These are phyloP conservation scores for Wolfiporia cocos DNA, from an alignment of 1,284 basidiomycete species.

Conservation along the genomic window DNA sequence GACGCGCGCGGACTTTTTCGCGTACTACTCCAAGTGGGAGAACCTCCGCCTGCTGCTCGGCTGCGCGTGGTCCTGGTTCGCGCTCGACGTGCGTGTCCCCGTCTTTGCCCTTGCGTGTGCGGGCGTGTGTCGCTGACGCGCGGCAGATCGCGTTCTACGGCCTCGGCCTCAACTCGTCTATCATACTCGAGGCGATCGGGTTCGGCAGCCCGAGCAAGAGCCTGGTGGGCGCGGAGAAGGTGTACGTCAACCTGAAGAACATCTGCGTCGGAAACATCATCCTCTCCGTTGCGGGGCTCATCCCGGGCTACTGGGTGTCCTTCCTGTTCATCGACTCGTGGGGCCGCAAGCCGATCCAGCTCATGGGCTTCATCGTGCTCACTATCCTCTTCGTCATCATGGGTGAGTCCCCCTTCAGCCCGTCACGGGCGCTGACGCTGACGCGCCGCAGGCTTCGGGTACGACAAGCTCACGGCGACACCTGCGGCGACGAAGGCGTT, in stretches of 20 bases:
- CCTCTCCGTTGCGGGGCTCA: conserved; percentile 21
- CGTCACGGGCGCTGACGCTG: no score
- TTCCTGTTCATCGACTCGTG: conserved; percentile 23
- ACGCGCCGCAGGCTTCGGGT: conserved; percentile 45
- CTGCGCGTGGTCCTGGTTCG: conserved; percentile 54
- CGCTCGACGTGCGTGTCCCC: conserved; percentile 40
- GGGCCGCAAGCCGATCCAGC: conserved; percentile 24
- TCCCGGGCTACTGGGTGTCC: conserved; percentile 24
- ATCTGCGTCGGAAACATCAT: conserved; percentile 23
- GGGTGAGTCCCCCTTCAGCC: no score
- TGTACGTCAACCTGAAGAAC: conserved; percentile 23
- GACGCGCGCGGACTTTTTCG: conserved; percentile 52
- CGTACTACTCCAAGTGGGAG: conserved; percentile 55
- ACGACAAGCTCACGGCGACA: conserved; percentile 44
- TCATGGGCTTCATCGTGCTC: conserved; percentile 47
- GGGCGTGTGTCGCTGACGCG: no score
- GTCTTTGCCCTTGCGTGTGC: conserved; percentile 9
- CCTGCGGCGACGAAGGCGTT: conserved; percentile 36
- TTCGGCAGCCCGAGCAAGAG: conserved; percentile 30
- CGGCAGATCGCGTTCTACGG: conserved; percentile 77
- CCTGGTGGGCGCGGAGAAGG: conserved; percentile 44
- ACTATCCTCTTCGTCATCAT: conserved; percentile 45
- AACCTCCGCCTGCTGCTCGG: conserved; percentile 58
- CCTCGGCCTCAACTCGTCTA: conserved; percentile 71
- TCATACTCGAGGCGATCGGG: conserved; percentile 52